Evolutionary conservation across 805 yeast genomes (phyloP), one percentile per base, ranked within the genome.

Genomic region (Kodamaea restingae): DNA sequence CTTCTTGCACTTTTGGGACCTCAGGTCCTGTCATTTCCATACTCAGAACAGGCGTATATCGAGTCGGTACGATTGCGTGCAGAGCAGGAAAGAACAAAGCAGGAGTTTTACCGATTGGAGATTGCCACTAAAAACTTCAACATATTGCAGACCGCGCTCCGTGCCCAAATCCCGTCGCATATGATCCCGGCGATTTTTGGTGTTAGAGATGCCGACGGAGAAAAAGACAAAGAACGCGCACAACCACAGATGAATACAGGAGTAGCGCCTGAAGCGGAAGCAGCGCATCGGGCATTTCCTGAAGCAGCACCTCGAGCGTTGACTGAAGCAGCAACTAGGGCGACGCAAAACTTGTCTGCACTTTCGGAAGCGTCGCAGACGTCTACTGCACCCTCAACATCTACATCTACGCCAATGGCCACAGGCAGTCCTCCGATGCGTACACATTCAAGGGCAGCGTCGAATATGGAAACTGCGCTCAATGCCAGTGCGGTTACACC

Each of bases 81-180:
- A 2, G 88, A 87, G 55, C 91, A 84, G 53, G 96, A 90, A 56
- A 70, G 74, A 32, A 83, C 96, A 1, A 83, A 82, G 47, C 96
- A 88, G 56, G 93, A 84, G 48, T 81, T 70, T 49, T 82, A 84
- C 55, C 74, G 72, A 39, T 63, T 81, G 15, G 95, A 88, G 54
- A 63, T 73, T 29, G 67, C 82, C 18, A 72, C 73, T 30, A 72
- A 75, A 40, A 73, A 84, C 15, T 60, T 83, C 22, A 81, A 81
- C 38, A 66, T 88, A 14, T 51, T 90, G 36, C 76, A 76, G 42
- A 63, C 68, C 10, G 90, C 95, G 0, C 51, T 75, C 4, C 64
- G 63, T 17, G 73, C 80, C 10, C 80, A 81, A 12, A 64, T 88
- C 2, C 93, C 95, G 0, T 66, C 80, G 1, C 59, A 72, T 35